These are phyloP conservation scores for Auxenochlorella pyrenoidosa DNA, from an alignment of 139 green algal species.

Conservation along the genomic window DNA sequence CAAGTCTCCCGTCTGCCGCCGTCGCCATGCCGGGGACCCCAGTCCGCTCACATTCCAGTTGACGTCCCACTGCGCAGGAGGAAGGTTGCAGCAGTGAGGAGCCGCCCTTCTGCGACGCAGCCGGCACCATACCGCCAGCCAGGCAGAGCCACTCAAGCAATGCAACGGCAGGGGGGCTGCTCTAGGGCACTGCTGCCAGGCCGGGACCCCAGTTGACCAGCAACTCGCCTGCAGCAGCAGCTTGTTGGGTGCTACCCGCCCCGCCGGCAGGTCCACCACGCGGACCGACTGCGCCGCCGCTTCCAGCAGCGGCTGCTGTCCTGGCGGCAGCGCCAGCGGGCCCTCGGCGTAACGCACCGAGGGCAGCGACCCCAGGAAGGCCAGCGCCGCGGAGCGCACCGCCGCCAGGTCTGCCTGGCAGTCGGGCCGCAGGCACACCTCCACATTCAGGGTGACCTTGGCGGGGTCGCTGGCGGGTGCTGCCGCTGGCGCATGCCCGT, in stretches of 20 bases:
- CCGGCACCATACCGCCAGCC: too few relatives aligned
- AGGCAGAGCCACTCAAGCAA: too few relatives aligned
- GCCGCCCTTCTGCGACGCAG: too few relatives aligned
- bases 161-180: too few relatives aligned
- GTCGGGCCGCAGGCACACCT: constrained; percentile 39
- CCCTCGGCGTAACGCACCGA: constrained; percentile 27
- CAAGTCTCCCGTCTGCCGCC: too few relatives aligned
- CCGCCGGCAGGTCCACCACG: constrained; percentile 19
- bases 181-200: neutral
- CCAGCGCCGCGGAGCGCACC: neutral
- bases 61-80: neutral
- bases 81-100: too few relatives aligned
- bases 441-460: constrained; percentile 10
- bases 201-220: neutral
- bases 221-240: constrained; percentile 28
- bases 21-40: too few relatives aligned
- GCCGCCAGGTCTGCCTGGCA: neutral
- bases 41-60: neutral
- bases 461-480: neutral
- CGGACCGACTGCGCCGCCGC: constrained; percentile 22
- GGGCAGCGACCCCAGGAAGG: constrained; percentile 24
- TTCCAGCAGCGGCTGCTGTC: constrained; percentile 41
- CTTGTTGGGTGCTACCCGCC: neutral
- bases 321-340: neutral
- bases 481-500: neutral